Base-by-base conservation (phyloP, 257 asterid species). In the Anisodus tanguticus region DNA sequence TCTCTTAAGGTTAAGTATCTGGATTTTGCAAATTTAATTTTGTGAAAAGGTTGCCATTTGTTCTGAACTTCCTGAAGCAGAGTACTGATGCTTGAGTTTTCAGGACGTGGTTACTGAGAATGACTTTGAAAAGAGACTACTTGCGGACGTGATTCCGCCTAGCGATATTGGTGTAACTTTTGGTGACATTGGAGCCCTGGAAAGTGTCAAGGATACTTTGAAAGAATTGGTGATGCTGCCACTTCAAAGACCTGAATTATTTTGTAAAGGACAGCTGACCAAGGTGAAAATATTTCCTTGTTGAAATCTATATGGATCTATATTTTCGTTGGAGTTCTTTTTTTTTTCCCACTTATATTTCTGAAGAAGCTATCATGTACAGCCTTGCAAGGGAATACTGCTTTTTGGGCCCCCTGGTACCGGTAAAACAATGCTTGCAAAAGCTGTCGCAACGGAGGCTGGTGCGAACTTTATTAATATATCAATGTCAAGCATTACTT, bases 341-440 rank as follows among this genome's bases (percentile, higher is more conserved):
- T 51, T 76, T 19, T 69, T 76, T 67, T 49, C 37, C 6, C 64
- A 76, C 81, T 51, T 76, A 63, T 76, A 76, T 76, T 74, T 51
- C 81, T 76, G 81, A 51, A 51, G 47, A 76, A 76, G 47, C 59
- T 76, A 76, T 76, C 47, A 26, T 26, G 82, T 91, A 88, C 93
- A 95, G 98, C 98, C 98, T 62, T 95, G 98, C 85, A 95, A 95
- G 87, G 98, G 98, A 84, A 92, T 95, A 86, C 88, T 95, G 93
- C 98, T 95, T 54, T 95, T 95, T 84, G 98, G 98, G 9, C 98
- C 98, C 85, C 98, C 96, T 77, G 97, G 97, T 86, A 92, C 98
- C 12, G 98, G 96, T 85, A 93, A 93, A 89, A 95, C 98, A 62
- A 93, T 95, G 98, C 93, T 95, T 82, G 98, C 98, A 82, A 95